Evolutionary conservation across 2,329 filamentous ascomycete genomes (phyloP).

Genomic region (Trichoderma citrinoviride): DNA sequence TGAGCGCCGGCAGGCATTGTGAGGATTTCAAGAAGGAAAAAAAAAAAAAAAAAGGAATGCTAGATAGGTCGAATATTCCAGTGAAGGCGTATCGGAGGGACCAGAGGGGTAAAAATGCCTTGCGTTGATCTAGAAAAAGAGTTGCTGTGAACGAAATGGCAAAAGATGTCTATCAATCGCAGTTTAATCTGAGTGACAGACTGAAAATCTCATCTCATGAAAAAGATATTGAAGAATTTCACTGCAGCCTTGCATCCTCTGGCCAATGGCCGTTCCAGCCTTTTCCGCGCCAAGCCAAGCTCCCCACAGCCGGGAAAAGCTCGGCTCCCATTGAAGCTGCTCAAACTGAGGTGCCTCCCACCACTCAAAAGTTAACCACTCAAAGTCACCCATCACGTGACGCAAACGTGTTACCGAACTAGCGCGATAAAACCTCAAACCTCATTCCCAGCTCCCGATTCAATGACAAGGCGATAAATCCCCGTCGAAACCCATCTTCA

Average conservation of each 20-base stretch:
- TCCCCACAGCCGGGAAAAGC: slow-evolving; percentile 24
- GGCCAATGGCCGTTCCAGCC: slow-evolving; percentile 30
- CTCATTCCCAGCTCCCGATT: slow-evolving; percentile 44
- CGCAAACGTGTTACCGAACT: slow-evolving; percentile 38
- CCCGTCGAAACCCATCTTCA: slow-evolving; percentile 58
- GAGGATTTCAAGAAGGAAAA: background rate
- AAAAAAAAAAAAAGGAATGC: slow-evolving; percentile 19
- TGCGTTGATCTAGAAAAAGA: background rate
- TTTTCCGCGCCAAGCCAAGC: slow-evolving; percentile 12
- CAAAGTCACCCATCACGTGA: slow-evolving; percentile 37
- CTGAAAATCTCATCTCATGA: slow-evolving; percentile 17
- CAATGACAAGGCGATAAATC: slow-evolving; percentile 47
- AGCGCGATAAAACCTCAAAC: slow-evolving; percentile 53
- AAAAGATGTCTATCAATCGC: background rate
- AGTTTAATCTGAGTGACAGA: background rate
- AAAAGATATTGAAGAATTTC: slow-evolving; percentile 33
- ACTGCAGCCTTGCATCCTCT: slow-evolving; percentile 28
- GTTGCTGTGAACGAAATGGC: background rate
- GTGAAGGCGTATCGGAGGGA: background rate
- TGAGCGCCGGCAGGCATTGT: slow-evolving; percentile 15
- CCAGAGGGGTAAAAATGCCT: background rate
- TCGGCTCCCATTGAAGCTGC: slow-evolving; percentile 25
- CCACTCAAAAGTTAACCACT: slow-evolving; percentile 22
- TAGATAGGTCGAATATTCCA: background rate
- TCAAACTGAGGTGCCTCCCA: background rate